These are phyloP conservation scores for Paramecium sonneborni DNA, from an alignment of 73 alveolate genomes.

Conservation along the genomic window DNA sequence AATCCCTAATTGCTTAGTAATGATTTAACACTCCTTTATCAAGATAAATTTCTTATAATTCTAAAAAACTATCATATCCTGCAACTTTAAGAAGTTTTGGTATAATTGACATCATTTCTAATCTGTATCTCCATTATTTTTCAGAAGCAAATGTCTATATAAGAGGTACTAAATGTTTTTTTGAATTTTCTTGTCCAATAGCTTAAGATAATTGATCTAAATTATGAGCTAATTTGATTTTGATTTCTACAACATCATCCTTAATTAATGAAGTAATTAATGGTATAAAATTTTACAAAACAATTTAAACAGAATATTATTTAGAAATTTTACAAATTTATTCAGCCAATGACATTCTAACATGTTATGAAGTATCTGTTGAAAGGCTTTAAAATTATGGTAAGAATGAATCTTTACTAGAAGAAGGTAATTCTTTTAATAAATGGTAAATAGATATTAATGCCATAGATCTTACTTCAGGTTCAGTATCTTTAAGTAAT, in stretches of 20 bases:
- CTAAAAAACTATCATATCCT: slow-evolving; percentile 43
- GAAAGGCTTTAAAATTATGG: not conserved
- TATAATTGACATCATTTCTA: slow-evolving; percentile 57
- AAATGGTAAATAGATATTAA: slow-evolving; percentile 36
- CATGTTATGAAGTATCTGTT: slow-evolving; percentile 58
- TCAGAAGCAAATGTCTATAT: slow-evolving; percentile 49
- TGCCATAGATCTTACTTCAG: slow-evolving; percentile 65
- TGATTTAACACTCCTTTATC: slow-evolving; percentile 56
- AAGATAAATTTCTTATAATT: slow-evolving; percentile 25
- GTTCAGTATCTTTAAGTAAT: slow-evolving; percentile 62
- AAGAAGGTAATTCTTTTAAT: slow-evolving; percentile 34
- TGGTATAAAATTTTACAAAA: slow-evolving; percentile 31
- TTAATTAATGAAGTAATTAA: slow-evolving; percentile 34
- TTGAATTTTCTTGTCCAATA: slow-evolving; percentile 56
- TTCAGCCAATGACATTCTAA: slow-evolving; percentile 62
- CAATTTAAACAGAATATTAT: slow-evolving; percentile 10
- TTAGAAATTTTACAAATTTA: slow-evolving; percentile 52
- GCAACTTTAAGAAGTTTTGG: slow-evolving; percentile 54
- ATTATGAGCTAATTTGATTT: slow-evolving; percentile 54
- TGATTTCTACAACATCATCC: slow-evolving; percentile 59
- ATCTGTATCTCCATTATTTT: slow-evolving; percentile 66
- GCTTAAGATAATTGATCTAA: not conserved
- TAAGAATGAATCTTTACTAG: not conserved
- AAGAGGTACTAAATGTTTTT: slow-evolving; percentile 59
- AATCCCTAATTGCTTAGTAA: slow-evolving; percentile 52